Percentiles rank a stretch among this genome's conserved stretches.
Conservation (phyloP, 768 basidiomycete genomes). For the Megacollybia marginata region DNA sequence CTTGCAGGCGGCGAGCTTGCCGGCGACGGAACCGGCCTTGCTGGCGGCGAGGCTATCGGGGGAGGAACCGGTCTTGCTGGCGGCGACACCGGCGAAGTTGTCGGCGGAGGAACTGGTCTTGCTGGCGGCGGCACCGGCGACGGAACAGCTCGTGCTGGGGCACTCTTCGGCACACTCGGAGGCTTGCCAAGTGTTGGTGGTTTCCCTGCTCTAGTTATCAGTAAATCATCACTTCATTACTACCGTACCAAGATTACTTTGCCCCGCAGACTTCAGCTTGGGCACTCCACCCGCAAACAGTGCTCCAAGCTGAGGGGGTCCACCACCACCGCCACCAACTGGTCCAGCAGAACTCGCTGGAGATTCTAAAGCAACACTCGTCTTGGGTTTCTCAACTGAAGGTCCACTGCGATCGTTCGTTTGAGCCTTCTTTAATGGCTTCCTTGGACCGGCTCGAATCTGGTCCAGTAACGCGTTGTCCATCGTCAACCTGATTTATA, state of each 20-base stretch:
- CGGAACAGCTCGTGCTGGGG: constrained; percentile 23
- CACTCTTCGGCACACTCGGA: constrained; percentile 55
- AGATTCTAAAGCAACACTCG: constrained; percentile 21
- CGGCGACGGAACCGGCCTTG: constrained; percentile 28
- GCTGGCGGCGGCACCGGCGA: constrained; percentile 16
- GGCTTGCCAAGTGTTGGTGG: constrained; percentile 58
- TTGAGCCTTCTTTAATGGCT: constrained; percentile 69
- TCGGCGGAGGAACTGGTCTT: constrained; percentile 1
- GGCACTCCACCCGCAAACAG: constrained; percentile 92
- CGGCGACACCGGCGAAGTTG: no score
- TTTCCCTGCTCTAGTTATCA: constrained; percentile 36
- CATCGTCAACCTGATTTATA: no score
- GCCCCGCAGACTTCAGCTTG: constrained; percentile 77
- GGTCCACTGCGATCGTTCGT: constrained; percentile 82
- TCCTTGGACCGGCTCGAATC: constrained; percentile 80
- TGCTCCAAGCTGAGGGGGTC: constrained; percentile 74
- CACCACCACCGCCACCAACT: constrained; percentile 35
- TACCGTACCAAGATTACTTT: constrained; percentile 44
- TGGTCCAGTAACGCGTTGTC: constrained; percentile 66
- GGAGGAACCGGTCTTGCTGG: constrained; percentile 1
- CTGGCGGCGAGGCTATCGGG: no score
- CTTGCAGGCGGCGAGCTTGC: constrained; percentile 8
- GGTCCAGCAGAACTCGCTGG: constrained; percentile 14
- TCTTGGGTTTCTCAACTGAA: constrained; percentile 38
- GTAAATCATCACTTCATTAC: constrained; percentile 5